Base-by-base conservation (phyloP, 2,329 filamentous ascomycete species). In the Cercospora zeina region DNA sequence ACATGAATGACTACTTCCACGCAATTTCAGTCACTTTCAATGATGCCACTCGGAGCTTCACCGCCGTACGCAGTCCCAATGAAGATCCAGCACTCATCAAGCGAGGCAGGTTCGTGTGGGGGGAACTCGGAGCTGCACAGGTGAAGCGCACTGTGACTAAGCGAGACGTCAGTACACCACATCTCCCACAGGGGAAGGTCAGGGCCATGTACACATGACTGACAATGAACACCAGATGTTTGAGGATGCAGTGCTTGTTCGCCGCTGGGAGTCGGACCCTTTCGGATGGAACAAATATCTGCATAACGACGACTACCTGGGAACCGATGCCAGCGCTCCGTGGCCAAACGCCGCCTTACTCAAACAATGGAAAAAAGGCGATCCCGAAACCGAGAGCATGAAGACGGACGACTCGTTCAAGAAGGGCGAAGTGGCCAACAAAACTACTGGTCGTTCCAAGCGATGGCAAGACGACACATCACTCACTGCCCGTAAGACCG, bases 21-120 rank as follows among this genome's bases (percentile, higher is more conserved):
- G 61, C 61, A 24, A 62, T n/a, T 16, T 49, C 61, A 3, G 37
- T 62, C 34, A 59, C 33, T 8, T 62, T 62, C 55, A 53, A 31
- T 6, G 61, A 62, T 37, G 30, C 50, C 13, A 14, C 8, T 21
- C 24, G 30, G 31, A 54, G 6, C 24, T 54, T 54, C 30, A 54
- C 31, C 10, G 50, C 50, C 16, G n/a, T 39, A 13, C 36, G 36
- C n/a, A 33, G 49, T 31, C 49, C 24, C 24, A 16, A 31, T 14
- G 11, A 31, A n/a, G 49, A 53, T 9, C 49, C 49, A n/a, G 7
- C 4, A 53, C 49, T 39, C 36, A 39, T 39, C n/a, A 39, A 39
- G 36, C 36, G 36, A 39, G 36, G 36, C n/a, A 13, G 36, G 36
- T 39, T 39, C n/a, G 36, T 39, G 36, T 39, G 36, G 36, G 36